Conservation (phyloP, 2,329 filamentous ascomycete genomes). For the Raffaelea deltoideospora region DNA sequence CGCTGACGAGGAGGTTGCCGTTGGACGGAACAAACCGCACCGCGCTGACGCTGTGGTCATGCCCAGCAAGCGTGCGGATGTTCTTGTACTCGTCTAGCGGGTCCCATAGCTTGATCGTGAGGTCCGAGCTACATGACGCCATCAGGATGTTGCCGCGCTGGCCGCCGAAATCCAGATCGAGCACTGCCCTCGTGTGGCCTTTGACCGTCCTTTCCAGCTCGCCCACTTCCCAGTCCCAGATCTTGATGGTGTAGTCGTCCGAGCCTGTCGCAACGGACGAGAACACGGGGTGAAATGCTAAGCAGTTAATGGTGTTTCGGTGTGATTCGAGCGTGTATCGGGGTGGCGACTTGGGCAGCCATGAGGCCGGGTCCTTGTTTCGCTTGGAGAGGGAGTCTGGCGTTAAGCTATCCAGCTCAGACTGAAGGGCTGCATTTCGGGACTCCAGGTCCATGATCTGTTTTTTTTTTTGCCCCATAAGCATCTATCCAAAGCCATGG, state of each 20-base stretch:
- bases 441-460: slow-evolving; percentile 91
- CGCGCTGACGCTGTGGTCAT: slow-evolving; percentile 82
- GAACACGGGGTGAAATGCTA: slow-evolving; percentile 87
- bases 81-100: slow-evolving; percentile 89
- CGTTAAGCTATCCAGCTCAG: slow-evolving; percentile 72
- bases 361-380: slow-evolving; percentile 71
- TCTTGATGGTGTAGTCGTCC: slow-evolving; percentile 87
- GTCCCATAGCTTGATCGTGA: slow-evolving; percentile 93
- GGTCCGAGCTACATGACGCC: slow-evolving; percentile 69
- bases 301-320: slow-evolving; percentile 64
- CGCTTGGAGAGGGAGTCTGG: slow-evolving; percentile 58
- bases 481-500: no score
- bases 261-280: slow-evolving; percentile 81
- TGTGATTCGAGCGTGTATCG: slow-evolving; percentile 75
- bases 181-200: slow-evolving; percentile 75
- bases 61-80: slow-evolving; percentile 76
- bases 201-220: slow-evolving; percentile 85
- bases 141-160: slow-evolving; percentile 65
- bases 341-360: slow-evolving; percentile 73
- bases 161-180: slow-evolving; percentile 83
- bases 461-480: neutral
- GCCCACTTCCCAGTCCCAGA: slow-evolving; percentile 93
- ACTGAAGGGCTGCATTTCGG: slow-evolving; percentile 55
- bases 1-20: slow-evolving; percentile 73
- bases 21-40: slow-evolving; percentile 77